Conservation (phyloP, 306 rosid genomes). For the Casuarina cunninghamiana region DNA sequence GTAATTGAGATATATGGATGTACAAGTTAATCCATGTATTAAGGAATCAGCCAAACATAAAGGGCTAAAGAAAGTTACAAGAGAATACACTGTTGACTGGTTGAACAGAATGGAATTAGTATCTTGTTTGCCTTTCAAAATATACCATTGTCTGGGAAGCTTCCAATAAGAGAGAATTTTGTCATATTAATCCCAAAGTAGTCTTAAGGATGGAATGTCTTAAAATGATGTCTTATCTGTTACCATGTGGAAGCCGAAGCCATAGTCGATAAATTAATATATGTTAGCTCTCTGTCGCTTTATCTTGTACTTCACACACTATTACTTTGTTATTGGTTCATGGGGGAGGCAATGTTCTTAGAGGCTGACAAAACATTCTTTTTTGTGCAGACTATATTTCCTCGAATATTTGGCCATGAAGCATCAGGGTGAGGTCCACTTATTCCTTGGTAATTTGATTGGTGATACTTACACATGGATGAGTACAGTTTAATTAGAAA, state of each 20-base stretch:
- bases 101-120: not conserved
- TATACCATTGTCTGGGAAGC: not conserved
- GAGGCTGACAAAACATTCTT: slow-evolving; percentile 25
- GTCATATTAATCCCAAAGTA: not conserved
- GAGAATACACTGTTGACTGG: not conserved
- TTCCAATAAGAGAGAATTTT: not conserved
- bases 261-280: not conserved
- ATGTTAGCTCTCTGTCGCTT: not conserved
- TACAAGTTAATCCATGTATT: not conserved
- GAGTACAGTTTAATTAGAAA: not conserved
- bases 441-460: slow-evolving; percentile 18
- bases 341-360: not conserved
- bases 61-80: not conserved
- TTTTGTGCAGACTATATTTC: slow-evolving; percentile 78
- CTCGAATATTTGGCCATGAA: slow-evolving; percentile 97
- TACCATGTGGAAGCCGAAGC: not conserved
- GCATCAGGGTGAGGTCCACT: slow-evolving; percentile 72
- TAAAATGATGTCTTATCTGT: not conserved
- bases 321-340: not conserved
- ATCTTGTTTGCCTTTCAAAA: not conserved
- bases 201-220: not conserved
- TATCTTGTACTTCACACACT: not conserved
- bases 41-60: not conserved
- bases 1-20: not conserved
- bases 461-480: not conserved